These are phyloP conservation scores for Carex kokanica DNA, from an alignment of 176 grass and related monocot genomes.

Conservation along the genomic window DNA sequence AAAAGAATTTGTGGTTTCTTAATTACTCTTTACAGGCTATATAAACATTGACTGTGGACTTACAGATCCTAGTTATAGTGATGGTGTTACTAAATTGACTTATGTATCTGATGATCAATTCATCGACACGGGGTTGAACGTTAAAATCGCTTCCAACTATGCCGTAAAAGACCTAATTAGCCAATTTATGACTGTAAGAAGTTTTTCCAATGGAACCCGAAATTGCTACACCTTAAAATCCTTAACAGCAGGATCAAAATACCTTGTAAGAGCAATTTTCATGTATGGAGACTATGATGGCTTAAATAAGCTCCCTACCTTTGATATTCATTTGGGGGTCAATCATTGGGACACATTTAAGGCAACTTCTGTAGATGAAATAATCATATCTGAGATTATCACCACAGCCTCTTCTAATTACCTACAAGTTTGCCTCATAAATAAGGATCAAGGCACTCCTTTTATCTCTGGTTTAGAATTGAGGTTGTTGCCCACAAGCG, in stretches of 20 bases:
- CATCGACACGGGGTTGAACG: constrained; percentile 38
- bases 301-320: constrained; percentile 35
- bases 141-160: constrained; percentile 35
- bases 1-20: background rate
- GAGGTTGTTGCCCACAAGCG: constrained; percentile 27
- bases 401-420: constrained; percentile 33
- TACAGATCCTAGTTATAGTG: too few relatives aligned
- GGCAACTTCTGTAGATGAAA: background rate
- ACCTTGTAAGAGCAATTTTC: constrained; percentile 43
- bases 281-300: constrained; percentile 51
- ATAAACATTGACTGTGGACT: constrained; percentile 61
- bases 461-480: constrained; percentile 54
- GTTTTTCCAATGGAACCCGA: constrained; percentile 34
- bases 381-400: constrained; percentile 37
- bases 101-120: constrained; percentile 62
- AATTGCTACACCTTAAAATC: constrained; percentile 55
- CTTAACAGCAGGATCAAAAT: constrained; percentile 42
- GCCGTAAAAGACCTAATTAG: background rate
- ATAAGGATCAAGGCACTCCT: constrained; percentile 34
- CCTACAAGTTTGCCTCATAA: constrained; percentile 48
- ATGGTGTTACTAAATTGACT: background rate
- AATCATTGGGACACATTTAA: constrained; percentile 35
- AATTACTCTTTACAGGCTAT: constrained; percentile 40
- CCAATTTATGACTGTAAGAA: constrained; percentile 20
- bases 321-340: constrained; percentile 47